Base-by-base conservation (phyloP, 192 early-diverging fungal species). In the Thoreauomyces humboldtii region DNA sequence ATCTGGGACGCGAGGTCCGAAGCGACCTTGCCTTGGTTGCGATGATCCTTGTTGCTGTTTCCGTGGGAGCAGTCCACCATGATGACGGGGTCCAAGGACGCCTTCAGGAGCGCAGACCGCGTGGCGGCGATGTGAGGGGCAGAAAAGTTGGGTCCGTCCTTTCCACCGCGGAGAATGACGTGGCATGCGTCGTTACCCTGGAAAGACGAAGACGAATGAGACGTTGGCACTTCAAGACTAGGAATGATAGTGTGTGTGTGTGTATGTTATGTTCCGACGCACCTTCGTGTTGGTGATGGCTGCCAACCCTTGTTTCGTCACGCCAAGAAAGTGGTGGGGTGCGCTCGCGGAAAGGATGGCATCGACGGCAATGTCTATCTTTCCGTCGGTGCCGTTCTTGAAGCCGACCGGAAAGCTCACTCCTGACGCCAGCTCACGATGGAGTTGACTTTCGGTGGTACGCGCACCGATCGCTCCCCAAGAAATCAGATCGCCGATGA, bases 61-160 rank as follows among this genome's bases (percentile, higher is more conserved):
- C 95, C 95, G 58, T 98, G 95, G 17, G 89, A 91, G 78, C 90
- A 95, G 71, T 98, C 95, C 37, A 98, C 83, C 95, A 98, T 96
- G 66, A 98, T 87, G 31, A 79, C 80, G 73, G 91, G 89, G 27
- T 57, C 65, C 58, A 94, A 72, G 33, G 83, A 78, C 19, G 73
- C 80, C 54, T 80, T 82, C 17, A 81, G 77, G 36, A 72, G 73
- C 21, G 69, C 63, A 9, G 94, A 86, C 67, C 78, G 74, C 41
- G 79, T 75, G 62, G 80, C 73, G 42, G 77, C 80, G 52, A 69
- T 69, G 35, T 55, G 35, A 6, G 44, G n/a, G 19, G 27, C 24
- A 0, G 24, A 29, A 78, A 88, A 98, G 79, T 98, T 98, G 73
- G 95, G 92, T 1, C 94, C 95, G 45, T 68, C 70, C 53, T 88